Percentiles rank a stretch among this genome's conserved stretches.
Conservation (phyloP, 139 green algal genomes). For the Yamagishiella unicocca region DNA sequence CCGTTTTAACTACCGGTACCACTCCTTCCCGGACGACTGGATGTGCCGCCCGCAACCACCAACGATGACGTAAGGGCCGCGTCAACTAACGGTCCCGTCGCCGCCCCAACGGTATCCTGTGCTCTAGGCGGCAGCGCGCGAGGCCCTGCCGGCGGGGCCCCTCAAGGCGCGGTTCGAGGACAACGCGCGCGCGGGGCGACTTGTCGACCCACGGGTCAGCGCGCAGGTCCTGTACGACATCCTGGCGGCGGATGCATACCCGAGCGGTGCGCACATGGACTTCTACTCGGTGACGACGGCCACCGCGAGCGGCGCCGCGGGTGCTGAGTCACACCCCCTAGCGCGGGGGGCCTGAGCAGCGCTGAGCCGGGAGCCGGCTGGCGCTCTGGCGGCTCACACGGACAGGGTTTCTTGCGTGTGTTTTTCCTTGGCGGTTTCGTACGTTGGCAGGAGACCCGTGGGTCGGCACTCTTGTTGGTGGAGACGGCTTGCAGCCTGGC, state of each 20-base stretch:
- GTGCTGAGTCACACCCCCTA: neutral
- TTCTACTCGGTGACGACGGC: neutral
- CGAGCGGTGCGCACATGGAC: conserved; percentile 14
- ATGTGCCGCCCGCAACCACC: too few species aligned
- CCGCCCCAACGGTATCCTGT: neutral
- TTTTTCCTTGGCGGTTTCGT: too few species aligned
- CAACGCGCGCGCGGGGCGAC: neutral
- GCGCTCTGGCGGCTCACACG: too few species aligned
- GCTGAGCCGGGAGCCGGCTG: too few species aligned
- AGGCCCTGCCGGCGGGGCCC: conserved; percentile 18
- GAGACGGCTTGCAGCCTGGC: too few species aligned
- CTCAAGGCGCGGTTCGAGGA: conserved; percentile 30
- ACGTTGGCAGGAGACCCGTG: too few species aligned
- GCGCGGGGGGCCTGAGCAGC: too few species aligned
- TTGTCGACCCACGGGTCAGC: conserved; percentile 22
- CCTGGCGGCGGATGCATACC: neutral
- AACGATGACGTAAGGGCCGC: too few species aligned
- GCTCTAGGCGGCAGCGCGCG: neutral
- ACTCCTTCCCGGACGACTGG: too few species aligned
- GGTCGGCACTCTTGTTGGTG: too few species aligned
- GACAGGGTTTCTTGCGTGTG: too few species aligned
- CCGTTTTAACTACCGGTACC: too few species aligned
- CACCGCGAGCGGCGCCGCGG: neutral
- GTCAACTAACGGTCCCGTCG: neutral
- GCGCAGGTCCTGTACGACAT: conserved; percentile 3